phyloP scores from a whole-genome alignment of 2,329 filamentous ascomycete genomes.

The Raffaelea deltoideospora region DNA sequence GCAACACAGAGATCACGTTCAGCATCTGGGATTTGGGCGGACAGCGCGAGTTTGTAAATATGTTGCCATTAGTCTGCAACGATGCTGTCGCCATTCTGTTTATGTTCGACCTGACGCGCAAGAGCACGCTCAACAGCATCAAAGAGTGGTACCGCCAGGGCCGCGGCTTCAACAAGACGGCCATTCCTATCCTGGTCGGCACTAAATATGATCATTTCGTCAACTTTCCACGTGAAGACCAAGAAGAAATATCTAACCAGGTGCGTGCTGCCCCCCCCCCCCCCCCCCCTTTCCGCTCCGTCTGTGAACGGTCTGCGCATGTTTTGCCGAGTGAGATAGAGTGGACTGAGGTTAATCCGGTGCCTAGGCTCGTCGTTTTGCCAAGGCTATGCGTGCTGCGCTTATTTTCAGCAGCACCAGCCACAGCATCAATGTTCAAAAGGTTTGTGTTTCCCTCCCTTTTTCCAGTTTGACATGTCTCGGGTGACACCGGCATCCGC shows the following conservation, averaged over 20 bases:
- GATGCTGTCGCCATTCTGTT: slow-evolving; percentile 97
- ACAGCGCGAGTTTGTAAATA: slow-evolving; percentile 98
- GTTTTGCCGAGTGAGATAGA: no score
- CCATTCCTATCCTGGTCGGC: slow-evolving; percentile 93
- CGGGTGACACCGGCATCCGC: no score
- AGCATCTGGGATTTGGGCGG: slow-evolving; percentile 98
- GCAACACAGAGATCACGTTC: slow-evolving; percentile 98
- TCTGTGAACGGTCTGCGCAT: no score
- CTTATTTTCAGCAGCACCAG: slow-evolving; percentile 98
- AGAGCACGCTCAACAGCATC: slow-evolving; percentile 97
- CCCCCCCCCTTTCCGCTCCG: no score
- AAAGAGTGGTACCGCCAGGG: slow-evolving; percentile 99
- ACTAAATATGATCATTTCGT: slow-evolving; percentile 99
- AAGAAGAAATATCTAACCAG: slow-evolving; percentile 96
- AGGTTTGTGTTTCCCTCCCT: slow-evolving; percentile 37
- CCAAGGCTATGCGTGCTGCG: slow-evolving; percentile 94
- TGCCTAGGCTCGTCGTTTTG: slow-evolving; percentile 80
- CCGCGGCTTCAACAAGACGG: slow-evolving; percentile 97
- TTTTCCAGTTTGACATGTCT: background rate
- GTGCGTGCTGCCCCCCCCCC: no score
- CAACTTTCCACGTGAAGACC: slow-evolving; percentile 92
- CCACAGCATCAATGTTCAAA: slow-evolving; percentile 99
- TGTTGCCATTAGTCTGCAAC: slow-evolving; percentile 98
- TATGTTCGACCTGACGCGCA: slow-evolving; percentile 98
- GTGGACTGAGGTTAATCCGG: no score